Evolutionary conservation across 2,329 filamentous ascomycete genomes (phyloP), one percentile per base, ranked within the genome.

Genomic region (Hypomyces perniciosus): DNA sequence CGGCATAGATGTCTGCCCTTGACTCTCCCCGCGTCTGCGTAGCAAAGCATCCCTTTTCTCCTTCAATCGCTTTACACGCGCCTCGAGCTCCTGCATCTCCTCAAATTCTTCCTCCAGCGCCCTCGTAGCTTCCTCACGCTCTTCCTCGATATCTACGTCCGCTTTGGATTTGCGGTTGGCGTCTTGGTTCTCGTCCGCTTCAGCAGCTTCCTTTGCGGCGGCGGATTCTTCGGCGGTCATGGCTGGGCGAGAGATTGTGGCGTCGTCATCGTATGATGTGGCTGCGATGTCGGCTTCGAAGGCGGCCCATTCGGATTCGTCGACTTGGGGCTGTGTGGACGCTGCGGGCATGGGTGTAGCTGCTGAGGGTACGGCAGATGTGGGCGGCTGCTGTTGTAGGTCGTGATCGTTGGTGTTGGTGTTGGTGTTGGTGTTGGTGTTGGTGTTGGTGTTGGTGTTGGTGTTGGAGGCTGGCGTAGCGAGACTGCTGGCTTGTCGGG

Each of bases 271-370:
- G 54, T 68, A 68, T 29, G 65, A 59, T 27, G 72, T 63, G 30
- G 72, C 69, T 13, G 83, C 85, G 50, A 95, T 83, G 48, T 95
- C 88, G 3, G 87, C 86, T 65, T 96, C 86, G 63, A 95, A 95
- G 7, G 88, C 88, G 2, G 88, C 86, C 87, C 88, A 93, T 68
- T 93, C 88, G 48, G 85, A 81, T 62, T 95, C 88, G 63, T 91
- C 83, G 7, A 75, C 70, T 6, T 64, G 56, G 52, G 39, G 59
- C 48, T 43, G 28, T 43, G 8, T 61, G 50, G 30, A 57, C 52
- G 39, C 53, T 8, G 60, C 0, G 57, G 59, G 6, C 57, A 52
- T 6, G n/a, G 58, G 50, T 65, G 68, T 8, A 13, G 35, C 8
- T 28, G 26, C n/a, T 38, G 44, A 7, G 33, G 44, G 30, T 35